Evolutionary conservation across 495 filamentous ascomycete genomes (phyloP).

Genomic region (Sabuloglossum arenarium): DNA sequence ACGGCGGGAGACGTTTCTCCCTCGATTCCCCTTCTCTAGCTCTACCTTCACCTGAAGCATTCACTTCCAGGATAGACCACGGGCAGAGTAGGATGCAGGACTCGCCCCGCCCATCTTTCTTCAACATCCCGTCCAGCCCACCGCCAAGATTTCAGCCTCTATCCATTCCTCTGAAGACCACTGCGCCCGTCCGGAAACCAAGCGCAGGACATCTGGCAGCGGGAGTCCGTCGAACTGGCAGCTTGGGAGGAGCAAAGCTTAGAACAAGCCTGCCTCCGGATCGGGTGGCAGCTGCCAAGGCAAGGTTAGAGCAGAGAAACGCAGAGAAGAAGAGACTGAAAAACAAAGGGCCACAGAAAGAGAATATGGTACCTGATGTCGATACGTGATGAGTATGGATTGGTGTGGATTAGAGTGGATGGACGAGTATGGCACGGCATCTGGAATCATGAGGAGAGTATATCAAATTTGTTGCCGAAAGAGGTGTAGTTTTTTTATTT

Average conservation of each 20-base stretch:
- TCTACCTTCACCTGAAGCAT: not conserved
- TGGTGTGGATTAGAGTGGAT: too few relatives aligned
- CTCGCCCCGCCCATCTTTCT: not conserved
- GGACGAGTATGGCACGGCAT: too few relatives aligned
- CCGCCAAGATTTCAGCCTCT: not conserved
- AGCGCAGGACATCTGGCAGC: not conserved
- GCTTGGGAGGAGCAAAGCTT: not conserved
- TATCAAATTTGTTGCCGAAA: too few relatives aligned
- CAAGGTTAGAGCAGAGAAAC: constrained; percentile 35
- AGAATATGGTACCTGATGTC: constrained; percentile 12
- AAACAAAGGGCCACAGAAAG: constrained; percentile 12
- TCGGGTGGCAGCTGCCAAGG: constrained; percentile 38
- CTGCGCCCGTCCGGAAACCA: not conserved
- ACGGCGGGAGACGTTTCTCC: not conserved
- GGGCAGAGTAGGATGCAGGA: not conserved
- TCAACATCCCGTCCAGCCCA: not conserved
- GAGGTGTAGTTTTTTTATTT: too few relatives aligned
- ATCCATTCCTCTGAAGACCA: not conserved
- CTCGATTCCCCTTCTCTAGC: not conserved
- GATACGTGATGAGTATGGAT: constrained; percentile 8
- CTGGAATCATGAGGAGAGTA: too few relatives aligned
- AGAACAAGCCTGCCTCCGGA: constrained; percentile 28
- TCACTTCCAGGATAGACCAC: not conserved
- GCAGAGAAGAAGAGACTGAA: not conserved
- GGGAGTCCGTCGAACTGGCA: not conserved